Percentiles rank a stretch among this genome's conserved stretches.
phyloP scores from a whole-genome alignment of 2,329 filamentous ascomycete genomes.

The Balansia obtecta region DNA sequence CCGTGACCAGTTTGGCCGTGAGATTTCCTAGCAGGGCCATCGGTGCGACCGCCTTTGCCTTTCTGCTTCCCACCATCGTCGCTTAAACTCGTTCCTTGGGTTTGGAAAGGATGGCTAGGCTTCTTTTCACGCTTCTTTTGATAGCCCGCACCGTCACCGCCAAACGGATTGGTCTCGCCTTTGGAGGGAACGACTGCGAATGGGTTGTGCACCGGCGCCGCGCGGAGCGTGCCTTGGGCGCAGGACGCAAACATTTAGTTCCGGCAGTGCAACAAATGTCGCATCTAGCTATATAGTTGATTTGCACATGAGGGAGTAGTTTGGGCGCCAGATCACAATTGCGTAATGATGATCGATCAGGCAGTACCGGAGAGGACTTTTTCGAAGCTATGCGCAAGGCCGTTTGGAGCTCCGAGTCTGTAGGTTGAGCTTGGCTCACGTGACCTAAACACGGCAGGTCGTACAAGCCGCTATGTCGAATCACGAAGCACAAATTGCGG shows the following conservation, averaged over 20 bases:
- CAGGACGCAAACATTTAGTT: constrained; percentile 26
- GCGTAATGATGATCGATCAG: not conserved
- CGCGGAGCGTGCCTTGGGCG: constrained; percentile 22
- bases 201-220: constrained; percentile 22
- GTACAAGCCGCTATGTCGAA: not conserved
- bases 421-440: constrained; percentile 1
- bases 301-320: constrained; percentile 20
- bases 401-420: not conserved
- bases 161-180: constrained; percentile 14
- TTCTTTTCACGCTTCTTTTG: constrained; percentile 16
- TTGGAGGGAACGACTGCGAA: constrained; percentile 15
- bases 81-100: constrained; percentile 14
- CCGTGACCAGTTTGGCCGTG: constrained; percentile 5
- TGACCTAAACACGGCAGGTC: not conserved
- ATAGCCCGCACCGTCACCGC: constrained; percentile 17
- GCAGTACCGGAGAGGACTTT: not conserved
- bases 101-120: constrained; percentile 17
- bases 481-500: no score
- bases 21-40: constrained; percentile 10
- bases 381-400: constrained; percentile 5
- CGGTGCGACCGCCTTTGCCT: constrained; percentile 11
- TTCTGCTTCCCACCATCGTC: constrained; percentile 12
- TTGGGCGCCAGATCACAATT: not conserved
- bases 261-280: constrained; percentile 28
- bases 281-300: constrained; percentile 23